Conservation (phyloP, 2,329 filamentous ascomycete genomes). For the Moelleriella libera region DNA sequence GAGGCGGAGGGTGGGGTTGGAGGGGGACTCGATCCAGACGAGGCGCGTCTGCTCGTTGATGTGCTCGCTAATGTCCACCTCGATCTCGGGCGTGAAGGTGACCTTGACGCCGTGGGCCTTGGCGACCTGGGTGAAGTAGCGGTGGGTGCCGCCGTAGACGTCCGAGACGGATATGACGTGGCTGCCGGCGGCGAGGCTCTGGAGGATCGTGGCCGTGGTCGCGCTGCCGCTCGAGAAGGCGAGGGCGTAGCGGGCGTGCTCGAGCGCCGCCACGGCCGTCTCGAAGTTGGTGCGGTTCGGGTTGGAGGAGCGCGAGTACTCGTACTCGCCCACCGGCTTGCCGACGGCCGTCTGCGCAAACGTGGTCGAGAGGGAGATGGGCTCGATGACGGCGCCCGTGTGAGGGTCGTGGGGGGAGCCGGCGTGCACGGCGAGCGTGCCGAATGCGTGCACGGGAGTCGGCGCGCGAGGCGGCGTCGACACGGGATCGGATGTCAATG, state of each 20-base stretch:
- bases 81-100: slow-evolving; percentile 86
- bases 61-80: slow-evolving; percentile 71
- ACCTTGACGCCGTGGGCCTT: slow-evolving; percentile 87
- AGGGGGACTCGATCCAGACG: slow-evolving; percentile 90
- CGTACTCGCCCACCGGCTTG: slow-evolving; percentile 74
- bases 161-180: slow-evolving; percentile 96
- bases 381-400: slow-evolving; percentile 89
- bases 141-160: slow-evolving; percentile 94
- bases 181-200: slow-evolving; percentile 78
- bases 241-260: slow-evolving; percentile 83
- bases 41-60: slow-evolving; percentile 83
- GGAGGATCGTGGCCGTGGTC: slow-evolving; percentile 83
- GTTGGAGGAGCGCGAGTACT: slow-evolving; percentile 89
- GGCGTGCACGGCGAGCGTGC: slow-evolving; percentile 88
- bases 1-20: slow-evolving; percentile 83
- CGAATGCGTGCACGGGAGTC: slow-evolving; percentile 68
- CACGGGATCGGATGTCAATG: slow-evolving; percentile 34
- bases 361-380: slow-evolving; percentile 92
- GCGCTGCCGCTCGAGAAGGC: slow-evolving; percentile 92
- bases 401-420: slow-evolving; percentile 79
- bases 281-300: slow-evolving; percentile 95
- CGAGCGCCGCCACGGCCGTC: slow-evolving; percentile 75
- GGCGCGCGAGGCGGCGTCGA: slow-evolving; percentile 59
- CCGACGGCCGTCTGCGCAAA: slow-evolving; percentile 87
- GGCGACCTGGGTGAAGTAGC: slow-evolving; percentile 97